Percentiles rank a stretch among this genome's conserved stretches.
These are phyloP conservation scores for Neurospora tetraspora DNA, from an alignment of 495 filamentous ascomycete genomes.

Conservation along the genomic window DNA sequence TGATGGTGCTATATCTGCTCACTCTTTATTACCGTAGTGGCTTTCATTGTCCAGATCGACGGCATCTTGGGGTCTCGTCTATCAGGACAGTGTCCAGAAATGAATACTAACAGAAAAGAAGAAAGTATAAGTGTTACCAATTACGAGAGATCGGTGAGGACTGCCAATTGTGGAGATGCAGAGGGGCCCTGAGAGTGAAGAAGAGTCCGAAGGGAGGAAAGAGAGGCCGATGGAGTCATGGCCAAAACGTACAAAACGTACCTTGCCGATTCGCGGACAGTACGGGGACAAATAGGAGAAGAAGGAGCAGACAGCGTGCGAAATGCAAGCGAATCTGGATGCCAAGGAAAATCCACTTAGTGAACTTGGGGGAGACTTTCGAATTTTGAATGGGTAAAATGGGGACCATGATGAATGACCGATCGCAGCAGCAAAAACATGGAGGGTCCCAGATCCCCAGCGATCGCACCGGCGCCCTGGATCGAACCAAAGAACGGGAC, in stretches of 20 bases:
- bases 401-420: background rate
- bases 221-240: background rate
- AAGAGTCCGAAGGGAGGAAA: background rate
- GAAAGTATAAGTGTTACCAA: background rate
- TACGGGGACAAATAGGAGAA: slow-evolving; percentile 1
- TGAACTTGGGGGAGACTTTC: no score
- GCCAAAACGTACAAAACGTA: background rate
- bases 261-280: background rate
- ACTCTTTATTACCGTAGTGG: background rate
- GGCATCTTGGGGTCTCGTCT: background rate
- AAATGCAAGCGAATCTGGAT: slow-evolving; percentile 1
- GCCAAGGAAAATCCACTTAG: background rate
- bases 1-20: background rate
- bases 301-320: background rate
- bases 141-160: background rate
- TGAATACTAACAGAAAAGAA: background rate
- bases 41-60: background rate
- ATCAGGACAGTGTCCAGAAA: background rate
- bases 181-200: background rate
- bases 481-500: slow-evolving; percentile 7
- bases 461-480: background rate
- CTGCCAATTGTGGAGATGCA: background rate
- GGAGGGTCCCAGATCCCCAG: background rate
- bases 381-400: background rate
- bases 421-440: slow-evolving; percentile 1